Evolutionary conservation across 1,284 basidiomycete species (phyloP).

Genomic region (Meripilus lineatus): DNA sequence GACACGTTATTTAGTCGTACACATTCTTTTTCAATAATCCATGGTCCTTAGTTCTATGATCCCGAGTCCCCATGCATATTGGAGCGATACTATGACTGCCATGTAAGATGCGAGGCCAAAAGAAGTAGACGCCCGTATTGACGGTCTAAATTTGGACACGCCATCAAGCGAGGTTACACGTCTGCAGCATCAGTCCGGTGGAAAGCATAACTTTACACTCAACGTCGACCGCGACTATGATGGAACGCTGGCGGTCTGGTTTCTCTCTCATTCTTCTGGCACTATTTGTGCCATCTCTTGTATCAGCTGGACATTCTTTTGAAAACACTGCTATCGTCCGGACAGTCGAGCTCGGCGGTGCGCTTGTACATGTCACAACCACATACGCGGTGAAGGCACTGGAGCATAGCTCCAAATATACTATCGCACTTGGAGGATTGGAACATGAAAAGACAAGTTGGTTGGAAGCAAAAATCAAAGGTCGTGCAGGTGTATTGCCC

Average conservation of each 20-base stretch:
- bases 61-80: no score
- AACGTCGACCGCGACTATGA: constrained; percentile 15
- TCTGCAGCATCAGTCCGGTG: constrained; percentile 11
- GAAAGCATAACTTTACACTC: background rate
- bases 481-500: constrained; percentile 53
- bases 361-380: constrained; percentile 81
- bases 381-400: constrained; percentile 81
- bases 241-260: constrained; percentile 25
- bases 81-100: no score
- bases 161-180: constrained; percentile 11
- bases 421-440: constrained; percentile 61
- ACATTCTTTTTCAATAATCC: background rate
- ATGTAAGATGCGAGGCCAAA: no score
- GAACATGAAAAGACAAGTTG: constrained; percentile 71
- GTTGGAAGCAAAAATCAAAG: constrained; percentile 77
- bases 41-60: no score
- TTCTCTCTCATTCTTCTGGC: constrained; percentile 24
- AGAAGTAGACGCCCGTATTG: background rate
- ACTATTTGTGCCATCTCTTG: constrained; percentile 24
- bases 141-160: constrained; percentile 1
- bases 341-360: constrained; percentile 83
- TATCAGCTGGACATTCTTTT: constrained; percentile 49
- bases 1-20: background rate
- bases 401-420: constrained; percentile 60
- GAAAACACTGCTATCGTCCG: constrained; percentile 86